Evolutionary conservation across 331 rosid species (phyloP).

Genomic region (Acacia pycnantha): DNA sequence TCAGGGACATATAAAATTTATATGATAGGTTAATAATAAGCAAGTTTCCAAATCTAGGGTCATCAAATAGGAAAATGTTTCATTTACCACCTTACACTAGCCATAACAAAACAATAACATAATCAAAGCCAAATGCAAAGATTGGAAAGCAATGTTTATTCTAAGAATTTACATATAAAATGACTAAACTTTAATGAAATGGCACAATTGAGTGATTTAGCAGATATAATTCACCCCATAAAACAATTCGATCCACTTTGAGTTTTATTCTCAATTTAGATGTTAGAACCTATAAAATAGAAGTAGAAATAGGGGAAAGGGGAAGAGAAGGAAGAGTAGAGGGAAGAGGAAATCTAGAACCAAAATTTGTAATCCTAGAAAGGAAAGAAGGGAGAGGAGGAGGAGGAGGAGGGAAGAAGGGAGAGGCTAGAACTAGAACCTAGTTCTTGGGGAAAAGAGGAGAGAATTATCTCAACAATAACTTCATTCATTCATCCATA

Average conservation of each 20-base stretch:
- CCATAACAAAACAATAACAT: neutral
- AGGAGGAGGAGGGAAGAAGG: no score
- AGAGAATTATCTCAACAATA: no score
- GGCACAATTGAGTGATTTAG: conserved; percentile 10
- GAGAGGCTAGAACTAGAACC: no score
- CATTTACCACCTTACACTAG: neutral
- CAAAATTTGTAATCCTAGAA: no score
- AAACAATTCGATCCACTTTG: neutral
- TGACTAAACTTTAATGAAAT: neutral
- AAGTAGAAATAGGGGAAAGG: no score
- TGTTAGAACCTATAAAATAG: no score
- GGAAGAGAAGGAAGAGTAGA: no score
- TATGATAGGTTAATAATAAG: neutral
- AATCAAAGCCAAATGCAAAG: conserved; percentile 11
- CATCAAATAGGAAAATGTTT: conserved; percentile 10
- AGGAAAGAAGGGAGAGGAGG: no score
- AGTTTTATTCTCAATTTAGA: neutral
- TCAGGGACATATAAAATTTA: conserved; percentile 16
- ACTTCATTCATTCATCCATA: no score
- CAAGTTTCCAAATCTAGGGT: neutral
- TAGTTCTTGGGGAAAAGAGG: no score
- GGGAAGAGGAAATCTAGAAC: no score
- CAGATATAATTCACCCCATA: conserved; percentile 7
- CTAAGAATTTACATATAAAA: conserved; percentile 1
- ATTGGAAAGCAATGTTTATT: neutral